Base-by-base conservation (phyloP, 768 basidiomycete genomes). In the Leccinum boreale region DNA sequence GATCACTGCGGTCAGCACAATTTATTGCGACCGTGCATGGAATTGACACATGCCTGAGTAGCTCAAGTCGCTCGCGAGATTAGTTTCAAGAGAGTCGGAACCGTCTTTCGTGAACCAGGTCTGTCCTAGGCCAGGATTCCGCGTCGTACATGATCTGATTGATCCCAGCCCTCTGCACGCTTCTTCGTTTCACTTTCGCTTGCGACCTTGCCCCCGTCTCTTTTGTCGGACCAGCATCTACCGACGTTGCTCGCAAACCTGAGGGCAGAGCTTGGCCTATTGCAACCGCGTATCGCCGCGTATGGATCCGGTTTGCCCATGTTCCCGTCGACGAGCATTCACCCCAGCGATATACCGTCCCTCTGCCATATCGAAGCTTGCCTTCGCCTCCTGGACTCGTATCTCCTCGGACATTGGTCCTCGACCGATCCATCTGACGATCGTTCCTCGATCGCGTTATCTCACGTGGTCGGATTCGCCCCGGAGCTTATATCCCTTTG, bases 331-430 rank as follows among this genome's bases (percentile, higher is more conserved):
- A 53, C 65, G 15, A 31, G 59, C 24, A 29, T 56, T 6, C 63
- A 60, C 6, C 51, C 52, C 47, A 50, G 53, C 15, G 66, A 73
- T 35, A 59, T 61, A 26, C 77, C 72, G 26, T 77, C 78, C 19
- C 65, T 84, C 35, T 71, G 75, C 17, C 81, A 79, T 65, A 72
- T 85, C 3, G 78, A 83, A 59, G 77, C 81, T 29, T 82, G 85
- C 59, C 74, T 91, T 33, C 75, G 76, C 19, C 73, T 90, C 1
- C 64, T 91, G 9, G 89, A 91, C 61, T 74, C 79, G 1, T 86
- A 80, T 66, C 76, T 91, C 2, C 71, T 90, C 9, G 81, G 79
- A 2, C 79, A 81, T 45, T 89, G 86, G 86, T 64, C 63, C 26
- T 64, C 55, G 31, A 15, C 23, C 2, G n/a, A 45, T 36, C 21